A percentile compares a stretch with the other conserved stretches of the same genome.
Conservation (phyloP, 2,329 filamentous ascomycete genomes). For the Dothistroma pini region DNA sequence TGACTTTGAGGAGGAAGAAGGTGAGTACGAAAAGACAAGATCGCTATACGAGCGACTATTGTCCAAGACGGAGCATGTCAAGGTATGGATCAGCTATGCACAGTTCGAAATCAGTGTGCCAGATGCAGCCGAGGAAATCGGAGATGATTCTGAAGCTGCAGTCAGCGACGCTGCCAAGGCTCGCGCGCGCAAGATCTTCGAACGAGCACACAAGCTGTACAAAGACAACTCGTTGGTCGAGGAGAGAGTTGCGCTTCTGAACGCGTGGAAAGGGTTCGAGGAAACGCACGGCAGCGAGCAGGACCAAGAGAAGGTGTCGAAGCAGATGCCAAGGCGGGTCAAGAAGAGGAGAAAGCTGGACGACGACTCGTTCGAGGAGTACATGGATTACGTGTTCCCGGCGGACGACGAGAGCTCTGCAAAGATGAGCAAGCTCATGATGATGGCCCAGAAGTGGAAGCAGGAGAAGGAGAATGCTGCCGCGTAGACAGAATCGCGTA, state of each 20-base stretch:
- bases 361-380: slow-evolving; percentile 93
- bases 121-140: slow-evolving; percentile 62
- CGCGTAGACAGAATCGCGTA: not conserved
- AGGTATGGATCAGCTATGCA: slow-evolving; percentile 99
- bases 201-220: slow-evolving; percentile 79
- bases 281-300: slow-evolving; percentile 71
- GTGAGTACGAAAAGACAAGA: slow-evolving; percentile 74
- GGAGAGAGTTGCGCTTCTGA: slow-evolving; percentile 87
- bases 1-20: slow-evolving; percentile 93
- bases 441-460: slow-evolving; percentile 87
- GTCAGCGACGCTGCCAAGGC: slow-evolving; percentile 80
- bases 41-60: slow-evolving; percentile 84
- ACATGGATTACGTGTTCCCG: slow-evolving; percentile 95
- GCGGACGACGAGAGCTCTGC: slow-evolving; percentile 73
- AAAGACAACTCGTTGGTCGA: slow-evolving; percentile 88
- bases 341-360: slow-evolving; percentile 91
- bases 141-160: slow-evolving; percentile 53
- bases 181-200: slow-evolving; percentile 78
- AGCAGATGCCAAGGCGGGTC: slow-evolving; percentile 87
- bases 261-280: slow-evolving; percentile 91
- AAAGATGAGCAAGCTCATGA: slow-evolving; percentile 77
- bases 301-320: slow-evolving; percentile 78
- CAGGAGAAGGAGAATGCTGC: slow-evolving; percentile 46
- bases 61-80: slow-evolving; percentile 95
- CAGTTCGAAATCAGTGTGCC: slow-evolving; percentile 96